Conservation (phyloP, 257 asterid genomes). For the Solanum chiquidenum region DNA sequence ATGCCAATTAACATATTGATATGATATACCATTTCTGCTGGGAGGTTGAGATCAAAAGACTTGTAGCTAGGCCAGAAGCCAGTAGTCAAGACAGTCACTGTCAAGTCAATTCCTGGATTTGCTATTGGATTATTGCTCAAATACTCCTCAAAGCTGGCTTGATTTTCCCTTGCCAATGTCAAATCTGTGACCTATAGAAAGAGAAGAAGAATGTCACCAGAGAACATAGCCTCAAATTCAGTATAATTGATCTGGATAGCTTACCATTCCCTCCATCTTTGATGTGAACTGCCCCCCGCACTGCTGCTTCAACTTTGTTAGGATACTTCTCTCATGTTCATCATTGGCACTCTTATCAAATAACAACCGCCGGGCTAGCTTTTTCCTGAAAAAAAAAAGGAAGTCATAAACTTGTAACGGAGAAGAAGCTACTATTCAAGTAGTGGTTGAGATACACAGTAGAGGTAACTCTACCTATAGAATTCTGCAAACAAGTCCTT, state of each 20-base stretch:
- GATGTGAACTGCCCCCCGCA: constrained; percentile 99
- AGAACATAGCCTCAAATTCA: background rate
- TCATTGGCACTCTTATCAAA: constrained; percentile 98
- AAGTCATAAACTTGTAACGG: background rate
- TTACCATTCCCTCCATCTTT: constrained; percentile 99
- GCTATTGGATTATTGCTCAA: constrained; percentile 50
- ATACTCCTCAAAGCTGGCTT: constrained; percentile 82
- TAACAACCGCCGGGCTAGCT: constrained; percentile 87
- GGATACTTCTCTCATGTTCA: constrained; percentile 94
- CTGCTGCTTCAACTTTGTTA: constrained; percentile 96
- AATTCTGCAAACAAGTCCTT: constrained; percentile 99
- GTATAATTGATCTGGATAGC: constrained; percentile 9
- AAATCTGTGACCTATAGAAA: constrained; percentile 75
- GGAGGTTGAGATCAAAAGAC: constrained; percentile 92
- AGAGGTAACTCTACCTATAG: constrained; percentile 46
- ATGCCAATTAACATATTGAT: background rate
- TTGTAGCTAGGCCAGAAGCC: constrained; percentile 99
- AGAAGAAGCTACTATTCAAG: background rate
- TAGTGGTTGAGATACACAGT: background rate
- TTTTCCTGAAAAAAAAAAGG: constrained; percentile 47
- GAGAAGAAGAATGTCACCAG: background rate
- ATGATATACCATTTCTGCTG: constrained; percentile 76
- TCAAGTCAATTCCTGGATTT: constrained; percentile 89
- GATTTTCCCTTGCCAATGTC: constrained; percentile 96
- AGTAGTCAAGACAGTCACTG: constrained; percentile 94